phyloP scores from a whole-genome alignment of 345 rosid species.

The Melaleuca quinquenervia region DNA sequence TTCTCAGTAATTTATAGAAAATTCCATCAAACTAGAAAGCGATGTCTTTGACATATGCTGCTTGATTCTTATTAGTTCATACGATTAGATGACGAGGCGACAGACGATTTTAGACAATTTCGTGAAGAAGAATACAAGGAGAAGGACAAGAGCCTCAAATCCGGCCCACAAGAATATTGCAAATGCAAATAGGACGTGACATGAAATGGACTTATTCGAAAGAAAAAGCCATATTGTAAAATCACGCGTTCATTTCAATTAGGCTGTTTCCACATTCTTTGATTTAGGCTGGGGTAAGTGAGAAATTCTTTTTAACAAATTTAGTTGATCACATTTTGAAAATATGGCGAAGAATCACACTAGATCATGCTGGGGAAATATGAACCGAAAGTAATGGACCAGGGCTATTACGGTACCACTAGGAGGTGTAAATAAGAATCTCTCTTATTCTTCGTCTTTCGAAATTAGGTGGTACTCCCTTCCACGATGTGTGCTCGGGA shows the following conservation, averaged over 20 bases:
- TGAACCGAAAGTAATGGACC: neutral
- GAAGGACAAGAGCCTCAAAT: neutral
- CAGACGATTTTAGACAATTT: neutral
- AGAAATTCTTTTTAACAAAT: neutral
- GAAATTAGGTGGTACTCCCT: neutral
- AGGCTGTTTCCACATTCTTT: neutral
- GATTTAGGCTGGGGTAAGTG: neutral
- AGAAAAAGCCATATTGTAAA: neutral
- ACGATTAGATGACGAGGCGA: neutral
- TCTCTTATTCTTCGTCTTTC: neutral
- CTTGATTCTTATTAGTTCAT: neutral
- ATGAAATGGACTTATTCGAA: neutral
- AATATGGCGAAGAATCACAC: neutral
- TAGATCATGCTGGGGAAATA: neutral
- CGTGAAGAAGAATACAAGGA: neutral
- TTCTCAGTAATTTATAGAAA: neutral
- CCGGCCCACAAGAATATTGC: neutral
- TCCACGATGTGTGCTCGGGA: neutral
- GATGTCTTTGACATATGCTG: neutral
- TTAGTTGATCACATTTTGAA: neutral
- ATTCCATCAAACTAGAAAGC: neutral
- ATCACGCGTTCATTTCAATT: neutral
- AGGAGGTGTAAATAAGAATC: neutral
- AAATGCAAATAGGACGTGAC: neutral
- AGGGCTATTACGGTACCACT: neutral